Conservation (phyloP, 2,329 filamentous ascomycete species). For the Pestalotiopsis sp. region DNA sequence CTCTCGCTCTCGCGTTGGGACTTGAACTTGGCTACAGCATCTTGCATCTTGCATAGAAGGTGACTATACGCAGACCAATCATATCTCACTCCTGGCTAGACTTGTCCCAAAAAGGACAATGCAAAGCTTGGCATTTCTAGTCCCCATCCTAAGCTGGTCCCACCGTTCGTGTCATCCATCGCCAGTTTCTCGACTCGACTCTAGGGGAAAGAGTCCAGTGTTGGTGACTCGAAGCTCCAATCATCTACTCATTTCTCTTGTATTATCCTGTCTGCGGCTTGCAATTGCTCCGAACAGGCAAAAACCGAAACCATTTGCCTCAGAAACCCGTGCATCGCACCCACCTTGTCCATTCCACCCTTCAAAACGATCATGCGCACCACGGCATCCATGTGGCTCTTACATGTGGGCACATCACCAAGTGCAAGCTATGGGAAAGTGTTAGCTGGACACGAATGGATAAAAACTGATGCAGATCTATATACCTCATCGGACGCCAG, state of each 20-base stretch:
- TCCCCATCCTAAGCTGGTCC: background rate
- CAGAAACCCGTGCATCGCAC: background rate
- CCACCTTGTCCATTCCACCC: background rate
- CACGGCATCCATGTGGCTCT: background rate
- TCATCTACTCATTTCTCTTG: no score
- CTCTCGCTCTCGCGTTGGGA: background rate
- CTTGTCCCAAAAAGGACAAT: background rate
- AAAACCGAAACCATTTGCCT: background rate
- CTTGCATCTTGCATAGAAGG: no score
- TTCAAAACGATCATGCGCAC: background rate
- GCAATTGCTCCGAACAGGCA: background rate
- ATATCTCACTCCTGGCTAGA: no score
- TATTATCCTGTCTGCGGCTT: background rate
- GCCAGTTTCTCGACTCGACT: background rate
- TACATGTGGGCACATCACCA: background rate
- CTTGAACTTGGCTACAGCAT: background rate
- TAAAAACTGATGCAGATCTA: no score
- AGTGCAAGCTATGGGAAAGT: background rate
- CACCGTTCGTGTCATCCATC: background rate
- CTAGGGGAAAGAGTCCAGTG: background rate
- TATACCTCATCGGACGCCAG: slow-evolving; percentile 2
- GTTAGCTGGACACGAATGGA: background rate
- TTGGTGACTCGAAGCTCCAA: no score
- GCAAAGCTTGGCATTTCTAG: slow-evolving; percentile 1
- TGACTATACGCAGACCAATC: no score